These are phyloP conservation scores for Eucalyptus shirleyi DNA, from an alignment of 345 rosid species.

Conservation along the genomic window DNA sequence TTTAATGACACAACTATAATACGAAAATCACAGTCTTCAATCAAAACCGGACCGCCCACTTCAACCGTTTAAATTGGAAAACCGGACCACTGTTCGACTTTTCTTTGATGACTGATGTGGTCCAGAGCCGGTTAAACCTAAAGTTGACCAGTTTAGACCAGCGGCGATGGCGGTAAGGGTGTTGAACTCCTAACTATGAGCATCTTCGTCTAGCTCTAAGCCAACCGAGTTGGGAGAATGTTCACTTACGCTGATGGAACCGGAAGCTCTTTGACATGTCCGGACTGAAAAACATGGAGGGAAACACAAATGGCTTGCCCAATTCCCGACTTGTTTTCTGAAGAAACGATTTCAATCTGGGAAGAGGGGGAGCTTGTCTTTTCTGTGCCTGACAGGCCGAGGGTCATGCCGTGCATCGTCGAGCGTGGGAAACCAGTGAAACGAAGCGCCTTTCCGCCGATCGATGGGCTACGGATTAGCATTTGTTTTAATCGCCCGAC, in stretches of 20 bases:
- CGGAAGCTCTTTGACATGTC: neutral
- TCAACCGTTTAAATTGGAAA: neutral
- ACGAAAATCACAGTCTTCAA: neutral
- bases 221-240: neutral
- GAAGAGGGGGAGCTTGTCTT: neutral
- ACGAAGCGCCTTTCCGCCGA: neutral
- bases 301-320: neutral
- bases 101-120: neutral
- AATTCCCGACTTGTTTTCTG: neutral
- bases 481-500: neutral
- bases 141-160: neutral
- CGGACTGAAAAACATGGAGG: neutral
- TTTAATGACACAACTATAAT: neutral
- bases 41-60: neutral
- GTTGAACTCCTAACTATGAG: neutral
- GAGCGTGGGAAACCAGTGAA: neutral
- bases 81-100: neutral
- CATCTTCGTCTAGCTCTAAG: neutral
- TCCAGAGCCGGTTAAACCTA: neutral
- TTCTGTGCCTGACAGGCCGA: neutral
- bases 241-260: neutral
- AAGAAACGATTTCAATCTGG: neutral
- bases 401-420: neutral
- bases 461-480: neutral
- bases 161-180: neutral